phyloP scores from a whole-genome alignment of 2,329 filamentous ascomycete species.

The Hypoxylon sp. region DNA sequence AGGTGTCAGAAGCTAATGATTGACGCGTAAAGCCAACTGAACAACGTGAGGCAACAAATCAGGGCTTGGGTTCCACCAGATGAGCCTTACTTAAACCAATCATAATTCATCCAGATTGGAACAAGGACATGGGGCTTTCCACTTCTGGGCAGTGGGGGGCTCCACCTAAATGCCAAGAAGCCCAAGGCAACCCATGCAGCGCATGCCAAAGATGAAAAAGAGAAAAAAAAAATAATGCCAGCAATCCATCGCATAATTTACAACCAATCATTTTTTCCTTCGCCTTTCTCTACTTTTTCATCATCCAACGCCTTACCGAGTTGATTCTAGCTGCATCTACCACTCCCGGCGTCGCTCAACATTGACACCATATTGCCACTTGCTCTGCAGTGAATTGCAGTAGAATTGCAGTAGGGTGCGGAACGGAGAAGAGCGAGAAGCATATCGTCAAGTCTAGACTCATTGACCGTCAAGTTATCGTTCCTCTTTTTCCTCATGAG shows the following conservation, averaged over 20 bases:
- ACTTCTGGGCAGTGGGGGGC: constrained; percentile 12
- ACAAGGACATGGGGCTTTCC: constrained; percentile 20
- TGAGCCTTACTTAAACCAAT: constrained; percentile 27
- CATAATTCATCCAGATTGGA: constrained; percentile 20
- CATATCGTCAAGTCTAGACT: constrained; percentile 28
- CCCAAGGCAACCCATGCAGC: too few relatives aligned
- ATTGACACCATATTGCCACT: constrained; percentile 31
- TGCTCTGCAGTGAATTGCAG: constrained; percentile 6
- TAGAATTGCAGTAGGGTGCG: not conserved
- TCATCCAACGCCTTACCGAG: too few relatives aligned
- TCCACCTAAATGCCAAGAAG: constrained; percentile 2
- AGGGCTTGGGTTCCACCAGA: constrained; percentile 23
- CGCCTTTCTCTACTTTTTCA: constrained; percentile 17
- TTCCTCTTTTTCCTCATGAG: not conserved
- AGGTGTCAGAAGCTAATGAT: constrained; percentile 33
- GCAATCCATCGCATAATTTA: constrained; percentile 27
- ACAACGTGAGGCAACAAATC: constrained; percentile 40
- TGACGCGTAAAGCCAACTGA: constrained; percentile 30
- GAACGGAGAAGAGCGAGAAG: not conserved
- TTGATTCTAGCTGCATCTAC: constrained; percentile 15
- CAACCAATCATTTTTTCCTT: constrained; percentile 30
- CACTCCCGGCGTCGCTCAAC: constrained; percentile 30
- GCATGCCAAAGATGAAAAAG: constrained; percentile 13
- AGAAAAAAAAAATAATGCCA: constrained; percentile 19
- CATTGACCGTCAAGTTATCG: constrained; percentile 8